Evolutionary conservation across 164 flowering plant species (phyloP).

Genomic region (Paratinospora sagittata): DNA sequence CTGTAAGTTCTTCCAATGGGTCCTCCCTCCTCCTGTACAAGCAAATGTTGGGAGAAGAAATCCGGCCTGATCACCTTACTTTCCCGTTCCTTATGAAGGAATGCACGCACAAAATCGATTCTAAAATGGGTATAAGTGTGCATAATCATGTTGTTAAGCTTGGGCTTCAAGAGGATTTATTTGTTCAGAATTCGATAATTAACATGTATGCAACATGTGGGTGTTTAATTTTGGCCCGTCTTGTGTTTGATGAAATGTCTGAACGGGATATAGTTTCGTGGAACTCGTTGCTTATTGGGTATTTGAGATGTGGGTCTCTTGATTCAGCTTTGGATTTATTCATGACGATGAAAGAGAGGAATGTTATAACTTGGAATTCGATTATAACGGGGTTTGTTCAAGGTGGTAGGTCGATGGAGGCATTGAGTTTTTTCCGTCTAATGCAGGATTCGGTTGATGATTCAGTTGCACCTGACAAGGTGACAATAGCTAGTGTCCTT

Average conservation of each 20-base stretch:
- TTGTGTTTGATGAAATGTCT: slow-evolving; percentile 57
- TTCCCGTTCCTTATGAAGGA: slow-evolving; percentile 61
- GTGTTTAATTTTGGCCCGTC: slow-evolving; percentile 26
- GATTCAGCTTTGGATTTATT: slow-evolving; percentile 51
- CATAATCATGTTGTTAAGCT: slow-evolving; percentile 40
- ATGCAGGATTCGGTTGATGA: slow-evolving; percentile 15
- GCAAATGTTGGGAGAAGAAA: slow-evolving; percentile 38
- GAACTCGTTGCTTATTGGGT: slow-evolving; percentile 66
- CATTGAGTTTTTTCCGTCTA: slow-evolving; percentile 18
- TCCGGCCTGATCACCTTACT: slow-evolving; percentile 51
- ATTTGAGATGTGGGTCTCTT: slow-evolving; percentile 50
- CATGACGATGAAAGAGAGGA: slow-evolving; percentile 30
- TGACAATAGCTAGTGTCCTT: slow-evolving; percentile 19
- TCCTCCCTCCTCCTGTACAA: slow-evolving; percentile 41
- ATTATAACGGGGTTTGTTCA: slow-evolving; percentile 25
- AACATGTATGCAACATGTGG: slow-evolving; percentile 33
- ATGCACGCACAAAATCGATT: slow-evolving; percentile 32
- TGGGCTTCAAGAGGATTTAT: slow-evolving; percentile 40
- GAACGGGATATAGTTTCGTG: slow-evolving; percentile 60
- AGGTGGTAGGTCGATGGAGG: slow-evolving; percentile 20
- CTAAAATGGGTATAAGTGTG: slow-evolving; percentile 29
- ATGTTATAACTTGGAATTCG: slow-evolving; percentile 24
- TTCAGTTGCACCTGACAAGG: slow-evolving; percentile 13
- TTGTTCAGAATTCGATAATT: slow-evolving; percentile 44
- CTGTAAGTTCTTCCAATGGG: slow-evolving; percentile 5